These are phyloP conservation scores for Phialocephala sp. DNA, from an alignment of 2,329 filamentous ascomycete genomes.

Conservation along the genomic window DNA sequence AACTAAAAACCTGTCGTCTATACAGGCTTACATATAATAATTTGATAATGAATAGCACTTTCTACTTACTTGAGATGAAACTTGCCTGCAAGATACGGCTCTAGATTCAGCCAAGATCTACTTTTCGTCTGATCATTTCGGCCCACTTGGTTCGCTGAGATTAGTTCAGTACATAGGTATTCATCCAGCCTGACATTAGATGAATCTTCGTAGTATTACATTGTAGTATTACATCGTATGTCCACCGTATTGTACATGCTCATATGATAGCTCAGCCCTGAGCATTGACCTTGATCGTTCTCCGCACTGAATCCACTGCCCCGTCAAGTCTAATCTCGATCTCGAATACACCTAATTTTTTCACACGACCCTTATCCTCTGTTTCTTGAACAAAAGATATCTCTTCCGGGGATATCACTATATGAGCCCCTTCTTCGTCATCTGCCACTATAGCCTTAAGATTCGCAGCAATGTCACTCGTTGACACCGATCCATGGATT, in stretches of 20 bases:
- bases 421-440: slow-evolving; percentile 56
- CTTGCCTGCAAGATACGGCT: neutral
- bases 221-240: slow-evolving; percentile 8
- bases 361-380: slow-evolving; percentile 51
- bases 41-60: too few relatives aligned
- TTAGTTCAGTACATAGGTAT: neutral
- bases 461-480: slow-evolving; percentile 54
- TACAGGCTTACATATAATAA: neutral
- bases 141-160: neutral
- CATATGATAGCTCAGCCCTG: slow-evolving; percentile 39
- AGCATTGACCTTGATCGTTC: slow-evolving; percentile 49
- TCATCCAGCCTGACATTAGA: slow-evolving; percentile 1
- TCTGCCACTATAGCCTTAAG: slow-evolving; percentile 55
- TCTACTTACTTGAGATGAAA: neutral
- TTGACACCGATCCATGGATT: slow-evolving; percentile 59
- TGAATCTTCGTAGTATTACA: slow-evolving; percentile 16
- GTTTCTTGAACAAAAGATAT: slow-evolving; percentile 52
- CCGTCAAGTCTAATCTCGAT: slow-evolving; percentile 57
- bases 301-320: slow-evolving; percentile 47
- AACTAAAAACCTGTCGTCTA: too few relatives aligned
- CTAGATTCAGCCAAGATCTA: neutral
- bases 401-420: slow-evolving; percentile 55
- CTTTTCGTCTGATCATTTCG: neutral
- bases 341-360: slow-evolving; percentile 57
- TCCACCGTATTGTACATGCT: neutral